Evolutionary conservation across 331 rosid species (phyloP), one percentile per base, ranked within the genome.

Genomic region (Malus hybrid): DNA sequence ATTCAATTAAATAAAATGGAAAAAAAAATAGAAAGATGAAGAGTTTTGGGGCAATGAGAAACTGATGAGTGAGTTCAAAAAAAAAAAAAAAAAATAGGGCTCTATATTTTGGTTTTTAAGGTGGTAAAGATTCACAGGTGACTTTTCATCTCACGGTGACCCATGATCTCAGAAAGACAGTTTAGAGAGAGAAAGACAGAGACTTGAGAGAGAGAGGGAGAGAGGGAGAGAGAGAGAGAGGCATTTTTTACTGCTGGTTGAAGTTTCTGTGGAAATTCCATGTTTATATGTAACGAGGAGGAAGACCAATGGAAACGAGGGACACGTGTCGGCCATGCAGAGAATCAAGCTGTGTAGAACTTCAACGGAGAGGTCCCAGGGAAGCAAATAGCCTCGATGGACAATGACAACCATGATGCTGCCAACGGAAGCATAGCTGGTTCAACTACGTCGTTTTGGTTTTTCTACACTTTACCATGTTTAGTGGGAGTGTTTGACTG

Each of bases 321-420:
- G 83, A 83, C 96, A 81, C 81, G 85, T 83, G 96, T 81, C 70
- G 44, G 39, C 78, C 92, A 86, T 86, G 92, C 89, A 84, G 75
- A 22, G 63, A 70, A 83, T 76, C 79, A 76, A 67, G 71, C 54
- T 50, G 70, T 77, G 50, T 67, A 48, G 56, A 52, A 48, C 76
- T 52, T 22, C n/a, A 66, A 10, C 55, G 5, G 55, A n/a, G 60
- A 56, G 74, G 73, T 67, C 79, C 79, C 79, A 76, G 69, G 48
- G 8, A 60, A 61, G 69, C 69, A 36, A 36, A 42, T 74, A 32
- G 31, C 69, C 14, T n/a, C 61, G 66, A 76, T n/a, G 80, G 68
- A 73, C 60, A 67, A 12, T 56, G 80, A 18, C 42, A 57, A 59
- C 74, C 42, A 67, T 28, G 29, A 55, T 67, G 46, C 13, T 74